phyloP scores from a whole-genome alignment of 441 rosid species.

The Gossypium schwendimanii region DNA sequence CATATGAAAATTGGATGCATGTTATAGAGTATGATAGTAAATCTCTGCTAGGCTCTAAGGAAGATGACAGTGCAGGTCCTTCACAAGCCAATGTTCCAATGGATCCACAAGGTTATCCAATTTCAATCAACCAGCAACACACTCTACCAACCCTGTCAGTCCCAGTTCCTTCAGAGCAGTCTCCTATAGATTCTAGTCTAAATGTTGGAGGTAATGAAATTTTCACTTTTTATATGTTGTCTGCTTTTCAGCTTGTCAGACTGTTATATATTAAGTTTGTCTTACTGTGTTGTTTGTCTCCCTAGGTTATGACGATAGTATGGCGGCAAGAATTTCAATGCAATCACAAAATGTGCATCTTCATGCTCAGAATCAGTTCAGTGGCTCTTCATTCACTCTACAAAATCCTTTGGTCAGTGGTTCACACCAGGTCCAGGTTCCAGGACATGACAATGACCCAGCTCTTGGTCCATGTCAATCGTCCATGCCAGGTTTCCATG shows the following conservation, averaged over 20 bases:
- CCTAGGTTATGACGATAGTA: conserved; percentile 50
- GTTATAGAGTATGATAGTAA: conserved; percentile 90
- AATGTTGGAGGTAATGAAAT: conserved; percentile 53
- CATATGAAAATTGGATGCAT: conserved; percentile 89
- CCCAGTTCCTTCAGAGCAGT: conserved; percentile 46
- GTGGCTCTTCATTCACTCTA: conserved; percentile 30
- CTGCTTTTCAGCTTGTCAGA: neutral
- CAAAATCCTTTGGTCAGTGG: conserved; percentile 37
- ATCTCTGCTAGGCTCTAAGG: conserved; percentile 53
- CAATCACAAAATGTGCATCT: conserved; percentile 46
- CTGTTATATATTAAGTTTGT: neutral
- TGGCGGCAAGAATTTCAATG: conserved; percentile 34
- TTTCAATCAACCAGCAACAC: conserved; percentile 39
- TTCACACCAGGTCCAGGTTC: conserved; percentile 34
- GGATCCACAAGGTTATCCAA: conserved; percentile 35
- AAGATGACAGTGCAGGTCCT: conserved; percentile 32
- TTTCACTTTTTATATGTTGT: neutral
- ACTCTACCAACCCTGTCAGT: conserved; percentile 39
- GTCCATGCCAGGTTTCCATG: conserved; percentile 39
- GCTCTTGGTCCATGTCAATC: conserved; percentile 43
- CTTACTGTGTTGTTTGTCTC: conserved; percentile 9
- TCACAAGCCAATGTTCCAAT: conserved; percentile 33
- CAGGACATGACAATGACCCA: conserved; percentile 32
- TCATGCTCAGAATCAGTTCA: conserved; percentile 40
- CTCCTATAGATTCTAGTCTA: conserved; percentile 43